Evolutionary conservation across 257 asterid genomes (phyloP).

Genomic region (Lycium ferocissimum): DNA sequence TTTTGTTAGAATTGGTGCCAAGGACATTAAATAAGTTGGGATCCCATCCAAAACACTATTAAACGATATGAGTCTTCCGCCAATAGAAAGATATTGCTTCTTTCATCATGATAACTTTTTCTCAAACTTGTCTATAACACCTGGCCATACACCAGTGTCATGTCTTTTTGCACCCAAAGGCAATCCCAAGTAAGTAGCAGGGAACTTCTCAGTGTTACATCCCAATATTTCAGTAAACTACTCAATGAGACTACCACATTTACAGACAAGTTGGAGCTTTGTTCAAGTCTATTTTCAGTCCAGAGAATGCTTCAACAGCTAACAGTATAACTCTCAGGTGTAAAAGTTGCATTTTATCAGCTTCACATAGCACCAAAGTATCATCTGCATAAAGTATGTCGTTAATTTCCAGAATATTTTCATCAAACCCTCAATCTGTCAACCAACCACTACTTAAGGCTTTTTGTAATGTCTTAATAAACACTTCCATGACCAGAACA

Average conservation of each 20-base stretch:
- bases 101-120: not conserved
- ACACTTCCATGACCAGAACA: not conserved
- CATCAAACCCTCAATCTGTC: not conserved
- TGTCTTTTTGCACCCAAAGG: not conserved
- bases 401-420: not conserved
- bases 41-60: not conserved
- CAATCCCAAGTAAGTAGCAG: not conserved
- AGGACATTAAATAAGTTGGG: not conserved
- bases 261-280: not conserved
- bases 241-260: not conserved
- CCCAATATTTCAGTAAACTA: not conserved
- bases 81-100: not conserved
- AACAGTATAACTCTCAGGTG: not conserved
- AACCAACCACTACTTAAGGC: not conserved
- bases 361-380: not conserved
- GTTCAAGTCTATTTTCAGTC: constrained; percentile 4
- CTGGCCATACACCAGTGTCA: not conserved
- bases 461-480: not conserved
- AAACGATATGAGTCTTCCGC: not conserved
- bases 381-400: not conserved
- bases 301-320: not conserved
- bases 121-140: not conserved
- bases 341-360: not conserved
- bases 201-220: not conserved
- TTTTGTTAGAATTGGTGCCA: not conserved